Percentiles rank a stretch among this genome's conserved stretches.
Evolutionary conservation across 805 yeast species (phyloP).

Genomic region (Debaryomyces maramus): DNA sequence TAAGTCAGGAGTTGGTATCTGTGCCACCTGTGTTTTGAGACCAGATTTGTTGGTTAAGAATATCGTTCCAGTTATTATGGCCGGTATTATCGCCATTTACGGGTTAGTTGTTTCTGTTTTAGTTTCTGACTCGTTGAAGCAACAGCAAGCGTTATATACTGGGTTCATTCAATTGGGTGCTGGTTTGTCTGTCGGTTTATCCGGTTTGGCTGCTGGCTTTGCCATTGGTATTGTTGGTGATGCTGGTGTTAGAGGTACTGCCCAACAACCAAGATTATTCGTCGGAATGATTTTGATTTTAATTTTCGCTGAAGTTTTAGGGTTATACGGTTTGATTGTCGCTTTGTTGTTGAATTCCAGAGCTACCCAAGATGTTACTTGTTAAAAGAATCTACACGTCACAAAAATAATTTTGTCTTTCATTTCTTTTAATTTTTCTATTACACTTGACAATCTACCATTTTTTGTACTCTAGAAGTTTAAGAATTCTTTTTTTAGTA

Average conservation of each 20-base stretch:
- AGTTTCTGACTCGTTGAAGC: slow-evolving; percentile 85
- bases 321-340: slow-evolving; percentile 97
- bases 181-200: slow-evolving; percentile 94
- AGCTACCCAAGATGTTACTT: slow-evolving; percentile 88
- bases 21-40: slow-evolving; percentile 96
- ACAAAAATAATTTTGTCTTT: slow-evolving; percentile 2
- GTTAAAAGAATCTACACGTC: slow-evolving; percentile 44
- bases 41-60: slow-evolving; percentile 93
- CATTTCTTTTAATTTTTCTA: slow-evolving; percentile 5
- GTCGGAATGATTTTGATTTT: slow-evolving; percentile 98
- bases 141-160: slow-evolving; percentile 89
- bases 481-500: neutral
- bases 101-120: slow-evolving; percentile 96
- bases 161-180: slow-evolving; percentile 99
- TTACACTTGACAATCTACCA: neutral
- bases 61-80: slow-evolving; percentile 97
- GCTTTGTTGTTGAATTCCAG: slow-evolving; percentile 97
- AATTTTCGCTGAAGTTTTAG: slow-evolving; percentile 98
- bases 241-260: slow-evolving; percentile 98
- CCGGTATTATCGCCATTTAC: slow-evolving; percentile 98
- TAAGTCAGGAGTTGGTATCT: slow-evolving; percentile 98
- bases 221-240: slow-evolving; percentile 99
- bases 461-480: slow-evolving; percentile 1
- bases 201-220: slow-evolving; percentile 97
- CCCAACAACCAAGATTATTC: slow-evolving; percentile 97